Evolutionary conservation across 129 eudicot species (phyloP), one percentile per base, ranked within the genome.

Genomic region (Saussurea involucrata): DNA sequence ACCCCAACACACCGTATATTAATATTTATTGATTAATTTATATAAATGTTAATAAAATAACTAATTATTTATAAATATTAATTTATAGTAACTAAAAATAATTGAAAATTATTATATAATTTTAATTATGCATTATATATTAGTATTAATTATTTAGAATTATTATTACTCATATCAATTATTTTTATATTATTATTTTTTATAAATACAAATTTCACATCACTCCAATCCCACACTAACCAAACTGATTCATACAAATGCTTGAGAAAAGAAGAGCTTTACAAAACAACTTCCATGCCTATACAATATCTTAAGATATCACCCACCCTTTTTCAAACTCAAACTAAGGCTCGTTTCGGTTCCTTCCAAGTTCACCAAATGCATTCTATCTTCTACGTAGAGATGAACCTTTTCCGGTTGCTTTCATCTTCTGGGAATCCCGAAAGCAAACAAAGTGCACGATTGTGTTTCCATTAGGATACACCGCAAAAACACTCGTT

Each of bases 401-500:
- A 36, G 79, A 74, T 8, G 95, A 67, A 29, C 91, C 87, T 79
- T 84, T 92, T 24, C 82, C 89, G 3, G 84, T 89, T n/a, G 91
- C 97, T 78, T 90, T 93, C 98, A 93, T 93, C 70, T 78, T 91
- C 81, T 93, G 98, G 44, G 98, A 93, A 74, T 93, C 97, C 73
- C 84, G 83, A 76, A 88, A 95, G 85, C 99, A 95, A 65, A 95
- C 92, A 65, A 95, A 95, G 69, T 95, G 99, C 65, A 95, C 97
- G 7, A 88, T 80, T 12, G 99, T 95, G 73, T 85, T 89, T 17
- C 96, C 96, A n/a, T 95, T 95, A 0, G 96, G 99, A 84, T 95
- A 95, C 60, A 95, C 96, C 5, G 97, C 99, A 74, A 95, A 89
- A 6, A 95, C 97, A 57, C 97, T 95, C 8, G 91, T 82, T 15